Conservation (phyloP, 2,329 filamentous ascomycete genomes). For the Botryotinia calthae region DNA sequence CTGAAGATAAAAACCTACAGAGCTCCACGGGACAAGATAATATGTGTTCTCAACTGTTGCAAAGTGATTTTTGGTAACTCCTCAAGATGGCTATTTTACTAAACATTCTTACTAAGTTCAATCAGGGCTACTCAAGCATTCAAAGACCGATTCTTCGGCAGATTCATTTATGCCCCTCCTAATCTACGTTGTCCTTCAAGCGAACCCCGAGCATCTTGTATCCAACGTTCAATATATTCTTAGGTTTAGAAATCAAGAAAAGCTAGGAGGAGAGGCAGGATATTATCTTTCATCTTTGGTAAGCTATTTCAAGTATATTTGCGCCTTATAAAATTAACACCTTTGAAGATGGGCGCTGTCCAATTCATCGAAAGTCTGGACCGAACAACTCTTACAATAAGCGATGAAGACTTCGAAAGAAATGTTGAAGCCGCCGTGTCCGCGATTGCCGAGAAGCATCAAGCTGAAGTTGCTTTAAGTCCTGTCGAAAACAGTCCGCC, state of each 20-base stretch:
- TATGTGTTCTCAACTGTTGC: constrained; percentile 97
- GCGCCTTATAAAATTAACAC: constrained; percentile 18
- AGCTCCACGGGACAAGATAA: constrained; percentile 96
- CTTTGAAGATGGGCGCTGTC: constrained; percentile 75
- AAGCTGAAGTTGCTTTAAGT: constrained; percentile 49
- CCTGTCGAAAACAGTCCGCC: constrained; percentile 36
- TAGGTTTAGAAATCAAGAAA: constrained; percentile 95
- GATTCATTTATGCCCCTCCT: constrained; percentile 94
- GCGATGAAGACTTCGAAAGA: constrained; percentile 90
- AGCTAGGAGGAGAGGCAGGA: constrained; percentile 93
- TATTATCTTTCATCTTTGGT: constrained; percentile 96
- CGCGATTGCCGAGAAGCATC: constrained; percentile 88
- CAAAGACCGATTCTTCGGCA: constrained; percentile 89
- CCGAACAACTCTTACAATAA: constrained; percentile 86
- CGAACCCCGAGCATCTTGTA: constrained; percentile 91
- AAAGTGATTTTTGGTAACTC: constrained; percentile 90
- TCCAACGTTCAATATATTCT: constrained; percentile 98
- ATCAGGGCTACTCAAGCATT: constrained; percentile 79
- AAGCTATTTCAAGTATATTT: constrained; percentile 37
- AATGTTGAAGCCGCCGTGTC: constrained; percentile 97
- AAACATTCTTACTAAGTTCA: constrained; percentile 28
- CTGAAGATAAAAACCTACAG: constrained; percentile 96
- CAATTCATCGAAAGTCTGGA: constrained; percentile 97
- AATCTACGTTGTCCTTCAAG: constrained; percentile 92
- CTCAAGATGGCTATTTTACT: constrained; percentile 27